phyloP scores from a whole-genome alignment of 2,329 filamentous ascomycete species.

The Phialophora macrospora region DNA sequence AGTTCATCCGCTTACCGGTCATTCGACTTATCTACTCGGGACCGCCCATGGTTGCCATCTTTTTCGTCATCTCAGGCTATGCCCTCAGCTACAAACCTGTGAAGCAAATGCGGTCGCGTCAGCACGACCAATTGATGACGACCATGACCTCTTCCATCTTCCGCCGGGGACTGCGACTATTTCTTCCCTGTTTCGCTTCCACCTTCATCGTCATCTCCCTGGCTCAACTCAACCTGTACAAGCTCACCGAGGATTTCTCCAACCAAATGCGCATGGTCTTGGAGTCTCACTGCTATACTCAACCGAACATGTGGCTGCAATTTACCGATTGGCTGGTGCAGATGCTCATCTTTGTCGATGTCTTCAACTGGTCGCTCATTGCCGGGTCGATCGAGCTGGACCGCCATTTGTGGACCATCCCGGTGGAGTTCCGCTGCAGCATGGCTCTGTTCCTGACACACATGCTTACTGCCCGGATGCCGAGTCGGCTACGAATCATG shows the following conservation, averaged over 20 bases:
- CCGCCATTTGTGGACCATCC: conserved; percentile 55
- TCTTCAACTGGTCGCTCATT: conserved; percentile 37
- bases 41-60: conserved; percentile 48
- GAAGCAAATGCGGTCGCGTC: conserved; percentile 45
- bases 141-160: conserved; percentile 51
- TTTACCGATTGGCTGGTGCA: conserved; percentile 34
- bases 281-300: conserved; percentile 35
- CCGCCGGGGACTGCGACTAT: conserved; percentile 50
- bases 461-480: conserved; percentile 30
- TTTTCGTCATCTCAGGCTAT: conserved; percentile 57
- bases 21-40: conserved; percentile 37
- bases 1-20: conserved; percentile 33
- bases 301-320: conserved; percentile 30
- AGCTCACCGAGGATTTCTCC: conserved; percentile 33
- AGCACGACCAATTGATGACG: conserved; percentile 48
- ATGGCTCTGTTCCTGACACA: conserved; percentile 39
- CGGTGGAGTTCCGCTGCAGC: conserved; percentile 53
- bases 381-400: conserved; percentile 40
- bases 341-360: conserved; percentile 36
- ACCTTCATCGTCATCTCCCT: conserved; percentile 49
- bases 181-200: conserved; percentile 48
- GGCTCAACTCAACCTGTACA: conserved; percentile 35
- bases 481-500: conserved; percentile 20
- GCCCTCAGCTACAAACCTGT: conserved; percentile 53
- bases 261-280: conserved; percentile 31